Conservation (phyloP, 1,284 basidiomycete genomes). For the Apiotrichum montevideense region DNA sequence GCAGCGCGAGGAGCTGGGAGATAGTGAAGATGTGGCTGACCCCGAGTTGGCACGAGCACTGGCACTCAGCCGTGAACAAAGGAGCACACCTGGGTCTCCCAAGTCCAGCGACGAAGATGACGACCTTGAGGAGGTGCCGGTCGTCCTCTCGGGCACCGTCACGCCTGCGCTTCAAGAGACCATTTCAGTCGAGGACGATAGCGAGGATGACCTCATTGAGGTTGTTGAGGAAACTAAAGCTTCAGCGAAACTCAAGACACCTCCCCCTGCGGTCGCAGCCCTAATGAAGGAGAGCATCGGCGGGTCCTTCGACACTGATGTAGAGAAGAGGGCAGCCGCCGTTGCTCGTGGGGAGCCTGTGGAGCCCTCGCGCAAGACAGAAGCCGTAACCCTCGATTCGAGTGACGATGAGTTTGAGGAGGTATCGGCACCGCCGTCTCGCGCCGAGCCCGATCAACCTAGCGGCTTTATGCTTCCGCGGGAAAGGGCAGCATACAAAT, state of each 20-base stretch:
- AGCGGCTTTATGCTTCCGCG: too few species aligned
- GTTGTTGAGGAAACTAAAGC: not conserved
- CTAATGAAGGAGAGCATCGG: not conserved
- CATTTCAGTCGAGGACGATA: not conserved
- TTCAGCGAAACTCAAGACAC: too few species aligned
- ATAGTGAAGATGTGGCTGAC: slow-evolving; percentile 39
- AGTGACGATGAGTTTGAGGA: slow-evolving; percentile 22
- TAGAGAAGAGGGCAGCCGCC: too few species aligned
- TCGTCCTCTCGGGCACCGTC: slow-evolving; percentile 11
- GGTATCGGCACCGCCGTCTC: slow-evolving; percentile 3
- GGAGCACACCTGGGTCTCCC: too few species aligned
- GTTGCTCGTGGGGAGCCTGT: too few species aligned
- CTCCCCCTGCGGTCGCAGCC: not conserved
- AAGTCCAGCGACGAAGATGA: slow-evolving; percentile 12
- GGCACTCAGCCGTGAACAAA: slow-evolving; percentile 13
- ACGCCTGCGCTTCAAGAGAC: not conserved
- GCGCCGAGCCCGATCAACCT: not conserved
- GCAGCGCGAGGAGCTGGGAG: slow-evolving; percentile 44
- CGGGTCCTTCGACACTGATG: too few species aligned
- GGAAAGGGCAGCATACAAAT: too few species aligned
- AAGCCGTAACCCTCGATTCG: not conserved
- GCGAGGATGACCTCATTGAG: slow-evolving; percentile 11
- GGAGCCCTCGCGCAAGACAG: too few species aligned
- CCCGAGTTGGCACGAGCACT: slow-evolving; percentile 32
- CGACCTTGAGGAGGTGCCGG: slow-evolving; percentile 32